Base-by-base conservation (phyloP, 2,329 filamentous ascomycete species). In the Aaosphaeria pasadenensis region DNA sequence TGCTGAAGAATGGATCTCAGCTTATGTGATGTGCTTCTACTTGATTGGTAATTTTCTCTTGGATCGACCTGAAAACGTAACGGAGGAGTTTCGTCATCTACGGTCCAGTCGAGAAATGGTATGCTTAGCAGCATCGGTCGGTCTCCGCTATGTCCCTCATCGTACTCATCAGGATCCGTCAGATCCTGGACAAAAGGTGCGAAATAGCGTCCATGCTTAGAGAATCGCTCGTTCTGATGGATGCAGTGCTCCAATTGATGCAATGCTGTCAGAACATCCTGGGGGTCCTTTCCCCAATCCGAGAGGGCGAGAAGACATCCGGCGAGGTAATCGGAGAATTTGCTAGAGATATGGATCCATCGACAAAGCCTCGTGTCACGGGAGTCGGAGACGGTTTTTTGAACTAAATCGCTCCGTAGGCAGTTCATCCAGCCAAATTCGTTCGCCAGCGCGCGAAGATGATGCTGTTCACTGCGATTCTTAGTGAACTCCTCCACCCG, bases 341-440 rank as follows among this genome's bases (percentile, higher is more conserved):
- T 73, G 53, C 67, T 71, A 0, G 71, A 72, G 33, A 72, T 71
- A 48, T 74, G 72, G 9, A 74, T 71, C 72, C 71, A 74, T 17
- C 71, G 59, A 49, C 64, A 70, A 49, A 71, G 71, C 24, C 61
- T 51, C 6, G 47, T 49, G 17, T 66, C 50, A 24, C 58, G 49
- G 9, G 62, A 47, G 41, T 71, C 67, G 30, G 50, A 54, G 29
- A 60, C 50, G 31, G 53, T 47, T 13, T 59, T 47, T 47, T 74
- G 68, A n/a, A 65, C 59, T 4, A 55, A 54, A 17, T 58, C 50
- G 24, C 68, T 60, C 17, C 72, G 58, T 36, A 74, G 47, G 42
- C 62, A 59, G 32, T 71, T 66, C 53, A 74, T 63, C 73, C 72
- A 74, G n/a, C 73, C 72, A 50, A 70, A 74, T 43, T 73, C 67